Base-by-base conservation (phyloP, 2,329 filamentous ascomycete species). In the Paracoccidioides lutzii region DNA sequence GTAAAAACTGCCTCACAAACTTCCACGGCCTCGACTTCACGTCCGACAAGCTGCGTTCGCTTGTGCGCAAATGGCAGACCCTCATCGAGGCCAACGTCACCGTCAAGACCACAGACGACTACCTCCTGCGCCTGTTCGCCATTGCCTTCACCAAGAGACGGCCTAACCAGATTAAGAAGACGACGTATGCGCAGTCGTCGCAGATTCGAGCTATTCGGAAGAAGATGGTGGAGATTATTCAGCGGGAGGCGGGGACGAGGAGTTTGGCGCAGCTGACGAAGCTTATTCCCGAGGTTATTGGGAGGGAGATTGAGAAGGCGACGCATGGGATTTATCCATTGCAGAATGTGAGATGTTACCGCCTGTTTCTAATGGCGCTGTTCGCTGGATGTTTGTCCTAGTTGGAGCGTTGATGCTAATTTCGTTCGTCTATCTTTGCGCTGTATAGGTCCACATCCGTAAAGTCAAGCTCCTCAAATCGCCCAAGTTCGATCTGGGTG, bases 11-110 rank as follows among this genome's bases (percentile, higher is more conserved):
- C 81, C 80, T 98, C 77, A 97, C 93, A 82, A 96, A 96, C 85
- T 98, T 98, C 87, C 90, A 98, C 85, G 93, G 93, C 69, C 85
- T 98, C 75, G 93, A 98, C 81, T 97, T 98, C 87, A 98, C 93
- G 74, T 96, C 93, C 69, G 93, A 98, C 85, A 98, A 98, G 84
- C 87, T 98, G 70, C 88, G 93, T 74, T 97, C 93, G 63, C 86
- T 98, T 65, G 93, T 98, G 69, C 90, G 93, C 81, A 98, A 98
- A 82, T 98, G 93, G 93, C 93, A 98, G 80, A 86, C 90, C 63
- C 83, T 98, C 72, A 97, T 98, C 68, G 93, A 98, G 84, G 93
- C 93, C 81, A 98, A 98, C 77, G 85, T 97, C 72, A 95, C 94
- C 65, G 90, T 98, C 82, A 97, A 97, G 88, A 97, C 93, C 70